Evolutionary conservation across 495 filamentous ascomycete species (phyloP).

Genomic region (Rhypophila decipiens): DNA sequence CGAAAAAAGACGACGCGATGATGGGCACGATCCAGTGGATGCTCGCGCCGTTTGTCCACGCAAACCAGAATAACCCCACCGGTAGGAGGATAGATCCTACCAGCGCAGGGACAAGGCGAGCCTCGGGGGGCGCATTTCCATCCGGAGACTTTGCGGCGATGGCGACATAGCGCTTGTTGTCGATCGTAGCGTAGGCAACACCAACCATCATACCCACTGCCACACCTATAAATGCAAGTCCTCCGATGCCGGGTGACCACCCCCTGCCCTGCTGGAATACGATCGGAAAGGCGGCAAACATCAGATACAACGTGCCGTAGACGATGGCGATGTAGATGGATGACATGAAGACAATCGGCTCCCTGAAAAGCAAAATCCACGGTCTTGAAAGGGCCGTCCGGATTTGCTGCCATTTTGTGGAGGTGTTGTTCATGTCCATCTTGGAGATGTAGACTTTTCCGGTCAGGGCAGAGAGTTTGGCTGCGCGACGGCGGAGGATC

Average conservation of each 20-base stretch:
- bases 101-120: conserved; percentile 72
- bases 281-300: conserved; percentile 83
- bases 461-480: conserved; percentile 57
- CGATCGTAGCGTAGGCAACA: conserved; percentile 57
- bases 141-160: conserved; percentile 47
- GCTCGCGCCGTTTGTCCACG: conserved; percentile 45
- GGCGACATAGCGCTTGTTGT: conserved; percentile 55
- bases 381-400: conserved; percentile 55
- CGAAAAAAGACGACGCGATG: conserved; percentile 42
- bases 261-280: conserved; percentile 68
- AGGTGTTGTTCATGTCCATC: conserved; percentile 51
- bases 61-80: conserved; percentile 55
- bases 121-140: conserved; percentile 64
- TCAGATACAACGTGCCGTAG: conserved; percentile 80
- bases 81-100: conserved; percentile 46
- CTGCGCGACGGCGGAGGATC: conserved; percentile 66
- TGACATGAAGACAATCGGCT: conserved; percentile 76
- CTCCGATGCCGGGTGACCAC: conserved; percentile 65
- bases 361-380: conserved; percentile 66
- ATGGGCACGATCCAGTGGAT: conserved; percentile 51
- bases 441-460: conserved; percentile 54
- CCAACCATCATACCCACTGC: conserved; percentile 69
- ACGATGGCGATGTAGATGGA: conserved; percentile 73
- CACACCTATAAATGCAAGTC: conserved; percentile 73
- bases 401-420: conserved; percentile 42